Evolutionary conservation across 345 rosid genomes (phyloP), one percentile per base, ranked within the genome.

Genomic region (Balakata baccata): DNA sequence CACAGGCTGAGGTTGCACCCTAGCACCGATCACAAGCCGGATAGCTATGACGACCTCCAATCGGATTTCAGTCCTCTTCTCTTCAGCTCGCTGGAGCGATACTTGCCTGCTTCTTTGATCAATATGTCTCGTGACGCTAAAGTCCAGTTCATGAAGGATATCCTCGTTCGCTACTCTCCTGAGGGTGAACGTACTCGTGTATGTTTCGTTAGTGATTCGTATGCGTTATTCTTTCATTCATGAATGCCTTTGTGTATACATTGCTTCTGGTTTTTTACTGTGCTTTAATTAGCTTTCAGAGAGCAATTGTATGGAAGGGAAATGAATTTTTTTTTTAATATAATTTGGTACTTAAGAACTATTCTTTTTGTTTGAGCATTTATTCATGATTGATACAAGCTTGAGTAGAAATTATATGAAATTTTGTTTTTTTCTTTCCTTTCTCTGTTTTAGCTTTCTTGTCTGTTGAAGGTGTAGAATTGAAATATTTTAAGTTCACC

Each of bases 61-160:
- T 70, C 81, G 80, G 94, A 87, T 20, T 92, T 86, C 80, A 87
- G 83, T 66, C 93, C 94, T 29, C 70, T 79, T 66, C 89, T 94
- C 52, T 90, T 90, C 75, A 90, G 90, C 86, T 90, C 98, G 3
- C 90, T 92, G 13, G 97, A 92, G 88, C 81, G 89, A 0, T 88
- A 90, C 88, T 80, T 92, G 65, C 98, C 98, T 13, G 80, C 87
- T 1, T 17, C 79, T 39, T 38, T 92, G 72, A 90, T 90, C 79
- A 68, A 79, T 75, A 78, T 75, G 53, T 9, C 88, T 7, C 90
- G 90, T 52, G 85, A 87, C 69, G 73, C 81, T 25, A 89, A 90
- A 82, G 81, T 84, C 82, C 77, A 82, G 56, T 86, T 77, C 89
- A 89, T 94, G 90, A 85, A 85, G 57, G 84, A 84, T 68, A 83